phyloP scores from a whole-genome alignment of 2,329 filamentous ascomycete species.

The Trichoderma gracile region DNA sequence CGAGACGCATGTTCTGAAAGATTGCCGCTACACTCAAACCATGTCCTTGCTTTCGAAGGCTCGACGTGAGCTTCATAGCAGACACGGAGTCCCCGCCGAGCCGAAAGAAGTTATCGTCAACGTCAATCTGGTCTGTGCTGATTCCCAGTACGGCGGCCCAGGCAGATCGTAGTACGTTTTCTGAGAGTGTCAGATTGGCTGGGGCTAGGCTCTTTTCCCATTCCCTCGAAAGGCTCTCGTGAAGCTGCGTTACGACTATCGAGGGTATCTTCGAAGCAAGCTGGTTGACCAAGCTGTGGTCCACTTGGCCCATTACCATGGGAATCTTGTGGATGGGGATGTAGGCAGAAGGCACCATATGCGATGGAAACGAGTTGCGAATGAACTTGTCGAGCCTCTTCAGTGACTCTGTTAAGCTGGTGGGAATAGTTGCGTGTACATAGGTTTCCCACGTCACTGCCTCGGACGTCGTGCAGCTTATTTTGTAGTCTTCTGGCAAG shows the following conservation, averaged over 20 bases:
- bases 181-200: not conserved
- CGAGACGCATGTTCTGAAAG: conserved; percentile 35
- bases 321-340: conserved; percentile 37
- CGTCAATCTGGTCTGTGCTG: conserved; percentile 33
- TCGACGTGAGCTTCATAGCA: conserved; percentile 35
- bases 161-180: not conserved
- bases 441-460: not conserved
- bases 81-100: conserved; percentile 35
- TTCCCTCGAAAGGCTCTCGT: not conserved
- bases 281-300: not conserved
- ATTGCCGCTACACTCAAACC: conserved; percentile 34
- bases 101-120: conserved; percentile 38
- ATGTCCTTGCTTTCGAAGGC: conserved; percentile 31
- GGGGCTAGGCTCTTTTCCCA: not conserved
- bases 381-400: conserved; percentile 6
- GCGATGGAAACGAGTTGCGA: conserved; percentile 6
- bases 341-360: conserved; percentile 22
- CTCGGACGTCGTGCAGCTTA: not conserved
- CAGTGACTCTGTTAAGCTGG: not conserved
- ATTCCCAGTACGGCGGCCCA: conserved; percentile 26
- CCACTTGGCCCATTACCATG: conserved; percentile 32
- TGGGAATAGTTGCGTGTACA: not conserved
- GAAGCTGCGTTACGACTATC: not conserved
- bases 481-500: not conserved
- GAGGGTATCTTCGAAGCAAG: not conserved